Conservation (phyloP, 129 eudicot species). For the Pittosporum tobira region DNA sequence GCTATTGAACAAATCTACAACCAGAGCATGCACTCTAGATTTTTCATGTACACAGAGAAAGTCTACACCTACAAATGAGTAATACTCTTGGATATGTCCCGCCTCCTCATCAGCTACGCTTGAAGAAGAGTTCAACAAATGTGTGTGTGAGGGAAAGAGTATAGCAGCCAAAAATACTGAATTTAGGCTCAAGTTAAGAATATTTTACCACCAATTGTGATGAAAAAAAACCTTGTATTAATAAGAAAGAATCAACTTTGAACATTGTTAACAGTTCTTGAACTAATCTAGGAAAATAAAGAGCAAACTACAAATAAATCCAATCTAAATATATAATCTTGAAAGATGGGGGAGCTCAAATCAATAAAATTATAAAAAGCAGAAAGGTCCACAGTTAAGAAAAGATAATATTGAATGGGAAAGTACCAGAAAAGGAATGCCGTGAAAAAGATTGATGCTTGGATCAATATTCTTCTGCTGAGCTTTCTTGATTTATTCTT, state of each 20-base stretch:
- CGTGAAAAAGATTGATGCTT: neutral
- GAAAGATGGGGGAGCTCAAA: neutral
- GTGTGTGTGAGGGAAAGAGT: neutral
- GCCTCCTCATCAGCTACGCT: neutral
- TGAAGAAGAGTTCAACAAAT: neutral
- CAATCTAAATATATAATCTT: neutral
- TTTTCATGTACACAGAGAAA: neutral
- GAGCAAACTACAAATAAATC: neutral
- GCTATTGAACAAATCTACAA: neutral
- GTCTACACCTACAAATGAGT: neutral
- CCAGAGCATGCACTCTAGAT: neutral
- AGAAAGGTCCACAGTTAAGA: no score
- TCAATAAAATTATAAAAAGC: slow-evolving; percentile 5
- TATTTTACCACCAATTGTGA: neutral
- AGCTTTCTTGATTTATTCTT: neutral
- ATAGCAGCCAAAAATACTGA: neutral
- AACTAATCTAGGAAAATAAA: slow-evolving; percentile 4
- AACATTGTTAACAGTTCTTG: neutral
- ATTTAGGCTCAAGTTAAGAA: slow-evolving; percentile 7
- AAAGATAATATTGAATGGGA: neutral
- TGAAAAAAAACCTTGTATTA: neutral
- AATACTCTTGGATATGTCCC: neutral
- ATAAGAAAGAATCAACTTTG: neutral
- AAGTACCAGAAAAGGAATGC: neutral
- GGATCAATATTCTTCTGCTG: neutral